A percentile compares a stretch with the other conserved stretches of the same genome.
These are phyloP conservation scores for Rhodotorula babjevae DNA, from an alignment of 768 basidiomycete species.

Conservation along the genomic window DNA sequence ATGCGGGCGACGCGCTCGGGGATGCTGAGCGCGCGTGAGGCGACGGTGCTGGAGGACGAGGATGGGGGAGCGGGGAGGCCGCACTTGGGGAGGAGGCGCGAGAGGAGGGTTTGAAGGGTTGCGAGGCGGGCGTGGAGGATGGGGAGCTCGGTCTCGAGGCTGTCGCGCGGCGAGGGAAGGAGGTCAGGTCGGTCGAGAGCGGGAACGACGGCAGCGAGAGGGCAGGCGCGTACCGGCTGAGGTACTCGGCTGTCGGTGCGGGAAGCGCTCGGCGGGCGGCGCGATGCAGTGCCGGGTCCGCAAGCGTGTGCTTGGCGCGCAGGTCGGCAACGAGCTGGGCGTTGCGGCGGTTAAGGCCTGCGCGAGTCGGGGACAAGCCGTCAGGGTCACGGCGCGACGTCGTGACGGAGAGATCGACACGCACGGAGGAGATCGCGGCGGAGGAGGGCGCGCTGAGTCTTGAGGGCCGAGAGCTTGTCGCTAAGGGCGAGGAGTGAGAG, in stretches of 20 bases:
- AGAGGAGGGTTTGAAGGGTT: slow-evolving; percentile 1
- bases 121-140: not conserved
- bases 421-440: not conserved
- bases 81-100: slow-evolving; percentile 8
- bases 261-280: not conserved
- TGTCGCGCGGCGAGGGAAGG: not conserved
- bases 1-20: slow-evolving; percentile 10
- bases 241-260: not conserved
- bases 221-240: not conserved
- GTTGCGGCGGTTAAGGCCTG: not conserved
- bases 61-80: not conserved
- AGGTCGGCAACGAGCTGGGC: not conserved
- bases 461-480: accelerated
- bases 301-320: not conserved
- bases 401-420: not conserved
- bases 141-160: not conserved
- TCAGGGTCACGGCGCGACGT: not conserved
- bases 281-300: too few species aligned
- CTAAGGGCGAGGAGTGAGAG: not conserved
- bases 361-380: accelerated
- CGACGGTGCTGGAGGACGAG: not conserved
- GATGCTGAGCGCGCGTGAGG: too few species aligned
- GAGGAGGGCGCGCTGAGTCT: not conserved
- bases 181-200: not conserved
- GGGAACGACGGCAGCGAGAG: too few species aligned